Conservation (phyloP, 805 yeast species). For the Metschnikowia matae region DNA sequence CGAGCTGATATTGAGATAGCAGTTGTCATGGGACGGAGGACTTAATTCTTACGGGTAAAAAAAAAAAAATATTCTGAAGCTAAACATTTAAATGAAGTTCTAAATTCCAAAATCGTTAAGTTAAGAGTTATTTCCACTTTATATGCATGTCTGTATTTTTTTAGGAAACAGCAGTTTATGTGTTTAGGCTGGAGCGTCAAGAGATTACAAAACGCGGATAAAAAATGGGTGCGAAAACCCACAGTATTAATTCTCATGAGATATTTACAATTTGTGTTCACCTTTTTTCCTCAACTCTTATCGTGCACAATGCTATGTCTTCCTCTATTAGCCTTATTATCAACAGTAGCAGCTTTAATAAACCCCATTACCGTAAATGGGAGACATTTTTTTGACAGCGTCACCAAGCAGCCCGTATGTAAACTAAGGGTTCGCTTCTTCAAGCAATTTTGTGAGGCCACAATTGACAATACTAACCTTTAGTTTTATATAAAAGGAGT, state of each 20-base stretch:
- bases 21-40: no score
- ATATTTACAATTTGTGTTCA: background rate
- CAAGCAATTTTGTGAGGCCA: background rate
- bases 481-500: conserved; percentile 80
- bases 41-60: no score
- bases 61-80: background rate
- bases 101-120: background rate
- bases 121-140: background rate
- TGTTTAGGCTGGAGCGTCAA: background rate
- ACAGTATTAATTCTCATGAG: background rate
- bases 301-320: background rate
- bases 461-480: conserved; percentile 9
- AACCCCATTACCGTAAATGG: conserved; percentile 68
- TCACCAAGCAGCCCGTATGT: conserved; percentile 68
- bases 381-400: conserved; percentile 69
- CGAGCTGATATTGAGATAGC: no score
- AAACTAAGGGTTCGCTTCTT: background rate
- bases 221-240: background rate
- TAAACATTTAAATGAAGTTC: background rate
- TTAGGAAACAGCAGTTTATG: background rate
- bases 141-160: background rate
- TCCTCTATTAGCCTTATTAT: background rate
- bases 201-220: background rate
- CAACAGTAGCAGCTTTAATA: conserved; percentile 5
- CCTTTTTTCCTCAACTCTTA: background rate